Evolutionary conservation across 768 basidiomycete species (phyloP).

Genomic region (Macrolepiota albuminosa): DNA sequence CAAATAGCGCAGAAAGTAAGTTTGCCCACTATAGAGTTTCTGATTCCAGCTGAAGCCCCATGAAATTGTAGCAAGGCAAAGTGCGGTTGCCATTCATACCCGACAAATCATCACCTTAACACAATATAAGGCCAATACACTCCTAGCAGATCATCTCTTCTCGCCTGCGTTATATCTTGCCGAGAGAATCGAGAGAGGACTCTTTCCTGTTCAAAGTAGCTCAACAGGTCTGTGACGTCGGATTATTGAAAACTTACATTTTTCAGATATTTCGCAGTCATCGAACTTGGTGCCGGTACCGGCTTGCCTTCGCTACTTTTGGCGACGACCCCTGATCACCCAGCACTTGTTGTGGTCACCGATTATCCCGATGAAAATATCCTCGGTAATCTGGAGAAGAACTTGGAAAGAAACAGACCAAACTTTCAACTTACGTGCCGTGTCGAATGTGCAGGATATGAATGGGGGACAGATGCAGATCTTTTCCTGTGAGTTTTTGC

Average conservation of each 20-base stretch:
- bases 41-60: conserved; percentile 1
- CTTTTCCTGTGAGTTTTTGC: conserved; percentile 42
- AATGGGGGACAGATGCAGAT: conserved; percentile 55
- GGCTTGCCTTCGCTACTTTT: conserved; percentile 63
- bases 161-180: conserved; percentile 65
- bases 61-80: conserved; percentile 48
- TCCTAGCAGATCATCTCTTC: conserved; percentile 71
- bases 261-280: conserved; percentile 31
- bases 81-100: conserved; percentile 27
- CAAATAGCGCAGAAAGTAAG: conserved; percentile 57
- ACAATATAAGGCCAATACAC: conserved; percentile 53
- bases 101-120: conserved; percentile 6
- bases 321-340: conserved; percentile 38
- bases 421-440: conserved; percentile 32
- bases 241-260: neutral
- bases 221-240: conserved; percentile 31
- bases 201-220: conserved; percentile 35
- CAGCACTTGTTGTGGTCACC: conserved; percentile 53
- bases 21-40: neutral
- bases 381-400: conserved; percentile 48
- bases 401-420: conserved; percentile 45
- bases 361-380: conserved; percentile 69
- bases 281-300: conserved; percentile 71
- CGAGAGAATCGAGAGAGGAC: conserved; percentile 55
- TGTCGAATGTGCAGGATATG: conserved; percentile 48